phyloP scores from a whole-genome alignment of 305 asterid species.

The Fraxinus ornus region DNA sequence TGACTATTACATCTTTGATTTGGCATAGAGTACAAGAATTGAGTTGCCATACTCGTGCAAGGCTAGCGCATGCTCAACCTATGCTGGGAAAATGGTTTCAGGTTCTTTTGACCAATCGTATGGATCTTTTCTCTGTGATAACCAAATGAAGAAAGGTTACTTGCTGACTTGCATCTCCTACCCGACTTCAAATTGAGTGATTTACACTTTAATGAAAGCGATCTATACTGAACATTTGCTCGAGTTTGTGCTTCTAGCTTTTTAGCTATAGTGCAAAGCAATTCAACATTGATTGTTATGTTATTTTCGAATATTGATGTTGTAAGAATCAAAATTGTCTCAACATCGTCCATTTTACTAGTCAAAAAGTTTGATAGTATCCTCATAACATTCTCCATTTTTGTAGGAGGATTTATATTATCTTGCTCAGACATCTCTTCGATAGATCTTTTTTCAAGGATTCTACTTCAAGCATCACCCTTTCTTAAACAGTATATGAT shows the following conservation, averaged over 20 bases:
- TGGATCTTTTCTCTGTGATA: constrained; percentile 77
- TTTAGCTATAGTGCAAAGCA: background rate
- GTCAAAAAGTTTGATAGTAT: too few relatives aligned
- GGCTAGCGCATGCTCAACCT: constrained; percentile 66
- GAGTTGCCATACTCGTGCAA: constrained; percentile 79
- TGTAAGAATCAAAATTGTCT: too few relatives aligned
- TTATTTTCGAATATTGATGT: background rate
- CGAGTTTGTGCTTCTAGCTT: background rate
- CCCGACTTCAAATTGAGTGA: constrained; percentile 79
- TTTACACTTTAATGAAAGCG: constrained; percentile 90
- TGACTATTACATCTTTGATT: constrained; percentile 76
- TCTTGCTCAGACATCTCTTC: background rate
- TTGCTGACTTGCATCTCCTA: constrained; percentile 79
- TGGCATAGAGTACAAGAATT: constrained; percentile 77
- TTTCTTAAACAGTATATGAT: background rate
- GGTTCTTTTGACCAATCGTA: constrained; percentile 86
- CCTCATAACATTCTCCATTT: too few relatives aligned
- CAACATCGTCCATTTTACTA: too few relatives aligned
- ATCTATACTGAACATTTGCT: constrained; percentile 52
- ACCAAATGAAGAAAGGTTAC: constrained; percentile 62
- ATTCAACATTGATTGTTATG: background rate
- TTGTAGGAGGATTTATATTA: too few relatives aligned
- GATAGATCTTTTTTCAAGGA: background rate
- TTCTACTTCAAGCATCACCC: background rate
- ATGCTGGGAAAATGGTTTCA: constrained; percentile 67